Base-by-base conservation (phyloP, 2,329 filamentous ascomycete species). In the Ascochyta fabae region DNA sequence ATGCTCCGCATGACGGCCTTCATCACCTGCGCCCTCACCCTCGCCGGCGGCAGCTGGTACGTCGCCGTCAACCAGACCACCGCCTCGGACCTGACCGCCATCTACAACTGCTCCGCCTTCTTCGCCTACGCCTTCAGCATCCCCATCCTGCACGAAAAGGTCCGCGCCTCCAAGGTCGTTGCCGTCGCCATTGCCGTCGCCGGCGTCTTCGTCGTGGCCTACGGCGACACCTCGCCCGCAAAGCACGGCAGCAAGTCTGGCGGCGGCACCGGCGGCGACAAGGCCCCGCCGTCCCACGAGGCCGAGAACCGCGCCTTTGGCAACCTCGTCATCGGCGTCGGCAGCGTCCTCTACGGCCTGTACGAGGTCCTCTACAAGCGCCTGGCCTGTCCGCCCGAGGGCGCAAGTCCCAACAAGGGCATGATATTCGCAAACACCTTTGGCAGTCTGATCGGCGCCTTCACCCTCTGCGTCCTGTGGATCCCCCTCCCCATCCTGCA, bases 21-120 rank as follows among this genome's bases (percentile, higher is more conserved):
- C 56, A 85, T 99, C 60, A 96, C 95, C 6, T 89, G 84, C 48
- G 88, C 93, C 6, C 82, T 99, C 53, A 99, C 95, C 2, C 81
- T 98, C 35, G 95, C 94, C 0, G 95, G 95, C 24, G 86, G 93
- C 48, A 94, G 89, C 68, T 99, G 95, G 95, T 99, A 98, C 71
- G 83, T 98, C 33, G 94, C 95, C 15, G 94, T 99, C 55, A 91
- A 92, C 77, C 79, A 96, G 81, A 99, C 95, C 1, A 96, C 91
- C 3, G 90, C 95, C 3, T 92, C 90, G 63, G 95, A 99, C 75
- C 79, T 99, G 67, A 99, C 95, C 0, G 95, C 95, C 49, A 99
- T 99, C 67, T 99, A 99, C 84, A 99, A 99, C 79, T 99, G 95
- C 82, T 96, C 91, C 48, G 94, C 95, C 55, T 99, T 99, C 78